A percentile compares a stretch with the other conserved stretches of the same genome.
Evolutionary conservation across 1,284 basidiomycete genomes (phyloP).

Genomic region (Xerocomus alliaceus): DNA sequence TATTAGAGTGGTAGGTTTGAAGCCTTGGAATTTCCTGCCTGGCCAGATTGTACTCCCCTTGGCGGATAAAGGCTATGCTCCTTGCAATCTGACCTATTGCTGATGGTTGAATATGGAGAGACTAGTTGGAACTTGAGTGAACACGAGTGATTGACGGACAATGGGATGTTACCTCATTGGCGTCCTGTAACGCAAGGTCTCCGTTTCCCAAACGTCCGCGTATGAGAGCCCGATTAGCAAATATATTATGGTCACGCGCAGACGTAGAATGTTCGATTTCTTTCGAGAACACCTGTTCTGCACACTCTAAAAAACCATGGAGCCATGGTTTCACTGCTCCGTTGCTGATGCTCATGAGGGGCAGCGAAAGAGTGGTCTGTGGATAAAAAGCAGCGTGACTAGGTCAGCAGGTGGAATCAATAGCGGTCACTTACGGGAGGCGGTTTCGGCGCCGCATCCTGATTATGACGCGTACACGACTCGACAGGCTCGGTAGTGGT

Average conservation of each 20-base stretch:
- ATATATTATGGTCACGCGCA: constrained; percentile 8
- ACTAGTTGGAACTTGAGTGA: neutral
- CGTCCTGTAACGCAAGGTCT: constrained; percentile 1
- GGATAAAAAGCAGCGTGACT: neutral
- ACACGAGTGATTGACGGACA: neutral
- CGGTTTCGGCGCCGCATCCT: constrained; percentile 7
- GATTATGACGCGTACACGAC: constrained; percentile 12
- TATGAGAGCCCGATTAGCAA: constrained; percentile 21
- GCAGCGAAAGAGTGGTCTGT: constrained; percentile 19
- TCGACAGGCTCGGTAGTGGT: neutral
- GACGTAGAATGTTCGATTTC: constrained; percentile 11
- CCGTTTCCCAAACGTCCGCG: neutral
- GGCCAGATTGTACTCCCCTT: neutral
- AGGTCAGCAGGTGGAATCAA: neutral
- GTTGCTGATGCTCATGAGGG: constrained; percentile 25
- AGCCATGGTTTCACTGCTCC: constrained; percentile 25
- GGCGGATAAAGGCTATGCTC: neutral
- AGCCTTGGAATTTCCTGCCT: constrained; percentile 1
- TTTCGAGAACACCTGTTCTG: constrained; percentile 15
- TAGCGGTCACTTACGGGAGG: constrained; percentile 3
- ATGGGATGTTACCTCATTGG: neutral
- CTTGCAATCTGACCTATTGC: constrained; percentile 10
- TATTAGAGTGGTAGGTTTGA: neutral
- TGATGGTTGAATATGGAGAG: constrained; percentile 1
- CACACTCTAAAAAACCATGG: constrained; percentile 20